These are phyloP conservation scores for Neurospora pannonica DNA, from an alignment of 495 filamentous ascomycete species.

Conservation along the genomic window DNA sequence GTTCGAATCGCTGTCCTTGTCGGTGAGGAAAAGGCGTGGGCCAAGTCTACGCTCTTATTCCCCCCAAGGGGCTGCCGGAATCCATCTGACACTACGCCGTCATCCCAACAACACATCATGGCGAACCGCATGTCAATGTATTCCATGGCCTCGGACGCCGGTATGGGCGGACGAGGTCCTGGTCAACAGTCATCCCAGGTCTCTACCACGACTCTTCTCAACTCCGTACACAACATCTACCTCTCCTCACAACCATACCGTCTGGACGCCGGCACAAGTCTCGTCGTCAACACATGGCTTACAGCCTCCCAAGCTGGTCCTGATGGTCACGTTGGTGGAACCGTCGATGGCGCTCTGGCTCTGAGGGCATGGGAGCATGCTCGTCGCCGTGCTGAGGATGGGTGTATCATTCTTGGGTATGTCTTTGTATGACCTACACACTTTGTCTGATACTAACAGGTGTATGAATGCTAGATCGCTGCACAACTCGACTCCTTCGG, in stretches of 20 bases:
- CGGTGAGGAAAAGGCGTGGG: background rate
- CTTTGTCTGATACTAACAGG: background rate
- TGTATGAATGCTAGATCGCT: constrained; percentile 51
- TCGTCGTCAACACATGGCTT: constrained; percentile 93
- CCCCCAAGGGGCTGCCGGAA: constrained; percentile 20
- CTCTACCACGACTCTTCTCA: constrained; percentile 85
- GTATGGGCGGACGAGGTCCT: constrained; percentile 45
- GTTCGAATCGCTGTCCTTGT: constrained; percentile 2
- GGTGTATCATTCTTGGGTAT: constrained; percentile 83
- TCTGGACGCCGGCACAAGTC: constrained; percentile 81
- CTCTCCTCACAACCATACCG: constrained; percentile 69
- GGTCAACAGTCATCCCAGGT: constrained; percentile 67
- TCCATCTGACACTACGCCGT: constrained; percentile 4
- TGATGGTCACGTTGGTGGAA: constrained; percentile 61
- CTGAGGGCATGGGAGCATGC: constrained; percentile 95
- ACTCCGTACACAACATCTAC: constrained; percentile 84
- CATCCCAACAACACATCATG: constrained; percentile 45
- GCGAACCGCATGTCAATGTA: constrained; percentile 73
- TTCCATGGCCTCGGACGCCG: constrained; percentile 53
- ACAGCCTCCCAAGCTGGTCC: constrained; percentile 58
- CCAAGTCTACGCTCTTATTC: constrained; percentile 1
- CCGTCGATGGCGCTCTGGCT: constrained; percentile 70
- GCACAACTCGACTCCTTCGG: constrained; percentile 77
- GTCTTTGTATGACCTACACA: constrained; percentile 8
- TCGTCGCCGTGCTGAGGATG: constrained; percentile 86